Base-by-base conservation (phyloP, 768 basidiomycete genomes). In the Lentinula edodes region DNA sequence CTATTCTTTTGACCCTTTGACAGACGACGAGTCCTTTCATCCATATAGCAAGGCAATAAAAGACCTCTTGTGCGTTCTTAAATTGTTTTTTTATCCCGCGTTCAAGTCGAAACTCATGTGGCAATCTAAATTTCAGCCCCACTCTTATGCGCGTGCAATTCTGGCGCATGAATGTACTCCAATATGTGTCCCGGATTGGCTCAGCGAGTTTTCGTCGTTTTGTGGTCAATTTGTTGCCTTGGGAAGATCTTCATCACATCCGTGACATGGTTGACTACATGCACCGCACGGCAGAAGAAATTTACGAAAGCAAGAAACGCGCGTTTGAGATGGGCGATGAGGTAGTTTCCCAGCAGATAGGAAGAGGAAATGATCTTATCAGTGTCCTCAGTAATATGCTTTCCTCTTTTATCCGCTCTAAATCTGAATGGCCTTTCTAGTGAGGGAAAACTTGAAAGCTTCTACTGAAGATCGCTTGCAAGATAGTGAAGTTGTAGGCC, bases 401-500 rank as follows among this genome's bases (percentile, higher is more conserved):
- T 13, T 16, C 6, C 1, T 39, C 23, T 15, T 3, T 41, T 18
- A 10, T 28, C 13, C 16, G 20, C 41, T 39, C 5, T 39, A 2
- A 39, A 42, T 28, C 48, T 20, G n/a, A 51, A n/a, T 23, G n/a
- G 36, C 38, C 4, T 23, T 36, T 16, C 42, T n/a, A 77, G 76
- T 77, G 63, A 69, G 63, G 60, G 73, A 71, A 6, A 79, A 78
- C 60, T 70, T 75, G 68, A 61, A 64, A 9, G 72, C 74, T 1
- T 16, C 18, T 13, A 64, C 69, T 8, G 67, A 67, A 16, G 74
- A 77, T 41, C 66, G 67, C n/a, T 64, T 78, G 23, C 61, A 73
- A 0, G 74, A 78, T n/a, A 66, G 63, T 16, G 76, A 78, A 61
- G 46, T 79, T 7, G 13, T 76, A 8, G 77, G 66, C 0, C 77